phyloP scores from a whole-genome alignment of 108 stramenopile genomes.

The Fragilariopsis cylindrus region DNA sequence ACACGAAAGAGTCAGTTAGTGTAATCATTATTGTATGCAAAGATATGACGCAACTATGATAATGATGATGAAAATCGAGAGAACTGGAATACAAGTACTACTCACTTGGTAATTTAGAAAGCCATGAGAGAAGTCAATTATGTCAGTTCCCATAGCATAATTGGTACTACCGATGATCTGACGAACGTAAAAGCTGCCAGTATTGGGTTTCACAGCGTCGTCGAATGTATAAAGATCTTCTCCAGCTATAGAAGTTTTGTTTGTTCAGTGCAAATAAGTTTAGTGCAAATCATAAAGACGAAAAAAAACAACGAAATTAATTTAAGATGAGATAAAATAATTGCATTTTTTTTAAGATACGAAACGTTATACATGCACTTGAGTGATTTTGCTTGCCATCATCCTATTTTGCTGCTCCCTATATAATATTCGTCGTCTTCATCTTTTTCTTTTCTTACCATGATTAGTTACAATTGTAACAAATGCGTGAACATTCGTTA shows the following conservation, averaged over 20 bases:
- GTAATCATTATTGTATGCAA: too few relatives aligned
- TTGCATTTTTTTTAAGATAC: neutral
- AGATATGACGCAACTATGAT: too few relatives aligned
- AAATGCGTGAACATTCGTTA: conserved; percentile 87
- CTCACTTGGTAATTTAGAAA: conserved; percentile 82
- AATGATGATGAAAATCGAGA: neutral
- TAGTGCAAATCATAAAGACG: neutral
- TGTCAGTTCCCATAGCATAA: conserved; percentile 74
- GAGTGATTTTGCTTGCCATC: too few relatives aligned
- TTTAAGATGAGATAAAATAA: neutral
- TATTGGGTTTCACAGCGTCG: conserved; percentile 78
- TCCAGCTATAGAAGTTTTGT: conserved; percentile 38
- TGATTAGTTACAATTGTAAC: conserved; percentile 78
- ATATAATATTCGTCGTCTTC: neutral
- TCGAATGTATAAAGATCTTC: conserved; percentile 89
- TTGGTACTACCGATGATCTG: conserved; percentile 87
- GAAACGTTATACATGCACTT: too few relatives aligned
- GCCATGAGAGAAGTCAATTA: conserved; percentile 85
- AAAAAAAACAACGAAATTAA: neutral
- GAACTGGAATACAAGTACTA: neutral
- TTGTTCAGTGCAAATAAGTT: conserved; percentile 51
- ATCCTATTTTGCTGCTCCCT: too few relatives aligned
- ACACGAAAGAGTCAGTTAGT: too few relatives aligned
- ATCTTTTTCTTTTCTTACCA: conserved; percentile 1
- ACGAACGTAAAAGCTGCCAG: conserved; percentile 85